Evolutionary conservation across 23 red algal species (phyloP), one percentile per base, ranked within the genome.

Genomic region (Cyanidium caldarium): DNA sequence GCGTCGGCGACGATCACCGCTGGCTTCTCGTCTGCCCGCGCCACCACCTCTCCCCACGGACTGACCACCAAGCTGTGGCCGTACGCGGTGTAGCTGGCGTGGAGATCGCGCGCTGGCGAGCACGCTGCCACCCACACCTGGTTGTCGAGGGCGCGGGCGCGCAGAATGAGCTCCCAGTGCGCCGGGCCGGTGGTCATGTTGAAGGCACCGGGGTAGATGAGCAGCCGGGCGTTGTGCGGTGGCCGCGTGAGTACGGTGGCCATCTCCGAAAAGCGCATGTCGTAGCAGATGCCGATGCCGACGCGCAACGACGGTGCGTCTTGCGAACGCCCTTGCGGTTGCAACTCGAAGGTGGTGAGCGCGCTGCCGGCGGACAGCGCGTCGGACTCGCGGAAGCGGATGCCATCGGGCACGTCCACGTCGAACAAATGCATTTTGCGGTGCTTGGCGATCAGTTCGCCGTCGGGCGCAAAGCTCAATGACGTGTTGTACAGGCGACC

Each of bases 401-500:
- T 88, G 29, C 92, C 84, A 5, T 83, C 92, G 14, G 79, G 83
- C 10, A 88, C 92, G 39, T 98, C 84, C 29, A 98, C 77, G 57
- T 98, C 92, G 58, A 98, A 98, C 5, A 98, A 76, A 70, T 98
- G 92, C 17, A 84, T 73, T 45, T 98, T 98, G 51, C 92, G 80
- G 71, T 98, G 92, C 40, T 85, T 87, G 0, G 92, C 92, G 7
- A 98, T 39, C 17, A 98, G 66, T 20, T 39, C 51, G 3, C 92
- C 92, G 14, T 68, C 34, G 25, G 84, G 79, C 0, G 79, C 71
- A 33, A 98, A 72, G 35, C 58, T 78, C 19, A 89, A 45, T 1
- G 80, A 88, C 35, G 76, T 84, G 77, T 98, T 98, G 80, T 81
- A 98, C 16, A 98, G 26, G 17, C 58, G 33, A n/a, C 77, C 72